Conservation (phyloP, 352 stramenopile genomes). For the Saprolegnia parasitica region DNA sequence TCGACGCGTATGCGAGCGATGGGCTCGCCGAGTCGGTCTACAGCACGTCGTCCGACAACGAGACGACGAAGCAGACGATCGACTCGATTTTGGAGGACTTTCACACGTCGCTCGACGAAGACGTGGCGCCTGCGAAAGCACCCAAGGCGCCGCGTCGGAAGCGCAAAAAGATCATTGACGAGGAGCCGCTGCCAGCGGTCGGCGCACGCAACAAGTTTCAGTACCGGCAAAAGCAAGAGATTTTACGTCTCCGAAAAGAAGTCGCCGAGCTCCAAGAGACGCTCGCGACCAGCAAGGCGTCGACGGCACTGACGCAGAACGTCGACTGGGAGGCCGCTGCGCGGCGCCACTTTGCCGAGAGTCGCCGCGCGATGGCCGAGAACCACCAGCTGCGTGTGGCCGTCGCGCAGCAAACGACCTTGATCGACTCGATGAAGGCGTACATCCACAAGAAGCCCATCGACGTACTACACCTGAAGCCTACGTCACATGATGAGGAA, state of each 20-base stretch:
- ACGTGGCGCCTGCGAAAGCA: not conserved
- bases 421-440: constrained; percentile 12
- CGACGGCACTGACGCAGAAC: not conserved
- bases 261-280: constrained; percentile 3
- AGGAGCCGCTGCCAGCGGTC: not conserved
- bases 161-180: not conserved
- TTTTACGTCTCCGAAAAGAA: constrained; percentile 8
- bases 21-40: not conserved
- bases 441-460: constrained; percentile 16
- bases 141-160: not conserved
- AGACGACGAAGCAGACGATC: not conserved
- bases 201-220: constrained; percentile 22
- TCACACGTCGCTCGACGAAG: not conserved
- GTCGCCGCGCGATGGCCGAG: constrained; percentile 5
- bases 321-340: constrained; percentile 8
- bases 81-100: not conserved
- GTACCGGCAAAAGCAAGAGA: constrained; percentile 24
- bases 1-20: not conserved
- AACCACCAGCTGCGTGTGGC: constrained; percentile 1
- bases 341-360: not conserved
- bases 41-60: not conserved
- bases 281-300: not conserved
- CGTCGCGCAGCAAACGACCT: constrained; percentile 1
- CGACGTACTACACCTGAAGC: not conserved
- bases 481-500: not conserved